These are phyloP conservation scores for Harrya chromipes DNA, from an alignment of 768 basidiomycete species.

Conservation along the genomic window DNA sequence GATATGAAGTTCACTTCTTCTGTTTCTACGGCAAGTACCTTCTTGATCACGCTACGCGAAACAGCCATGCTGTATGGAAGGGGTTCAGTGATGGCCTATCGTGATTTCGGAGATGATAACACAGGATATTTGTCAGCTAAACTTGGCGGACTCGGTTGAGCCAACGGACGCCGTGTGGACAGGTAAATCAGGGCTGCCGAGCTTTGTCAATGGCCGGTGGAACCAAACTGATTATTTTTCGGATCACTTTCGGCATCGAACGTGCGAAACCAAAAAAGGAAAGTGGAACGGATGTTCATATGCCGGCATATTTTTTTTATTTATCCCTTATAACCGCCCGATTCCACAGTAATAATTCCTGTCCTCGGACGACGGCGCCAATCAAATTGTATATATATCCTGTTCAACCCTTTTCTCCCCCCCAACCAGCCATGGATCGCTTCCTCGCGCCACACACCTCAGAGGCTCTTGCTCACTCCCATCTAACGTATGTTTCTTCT, in stretches of 20 bases:
- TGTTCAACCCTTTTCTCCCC: not conserved
- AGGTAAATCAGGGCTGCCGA: no score
- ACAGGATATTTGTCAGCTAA: no score
- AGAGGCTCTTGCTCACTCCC: conserved; percentile 68
- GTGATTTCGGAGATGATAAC: no score
- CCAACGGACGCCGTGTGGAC: no score
- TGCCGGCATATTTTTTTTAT: not conserved
- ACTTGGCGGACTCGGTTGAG: no score
- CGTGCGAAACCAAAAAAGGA: conserved; percentile 27
- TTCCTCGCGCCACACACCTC: conserved; percentile 71
- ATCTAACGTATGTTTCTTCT: conserved; percentile 52
- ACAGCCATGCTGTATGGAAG: conserved; percentile 25
- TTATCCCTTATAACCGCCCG: no score
- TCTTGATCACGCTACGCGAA: conserved; percentile 72
- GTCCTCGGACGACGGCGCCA: conserved; percentile 1
- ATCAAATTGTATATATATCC: conserved; percentile 7
- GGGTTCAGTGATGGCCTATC: no score
- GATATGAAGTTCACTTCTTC: conserved; percentile 51
- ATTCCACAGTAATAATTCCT: no score
- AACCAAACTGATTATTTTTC: no score
- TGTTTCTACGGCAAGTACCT: conserved; percentile 72
- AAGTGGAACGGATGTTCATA: not conserved
- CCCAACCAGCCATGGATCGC: conserved; percentile 50
- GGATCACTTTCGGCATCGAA: conserved; percentile 13
- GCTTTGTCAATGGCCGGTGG: no score